phyloP scores from a whole-genome alignment of 163 green algal genomes.

The Coccomyxa subellipsoidea region DNA sequence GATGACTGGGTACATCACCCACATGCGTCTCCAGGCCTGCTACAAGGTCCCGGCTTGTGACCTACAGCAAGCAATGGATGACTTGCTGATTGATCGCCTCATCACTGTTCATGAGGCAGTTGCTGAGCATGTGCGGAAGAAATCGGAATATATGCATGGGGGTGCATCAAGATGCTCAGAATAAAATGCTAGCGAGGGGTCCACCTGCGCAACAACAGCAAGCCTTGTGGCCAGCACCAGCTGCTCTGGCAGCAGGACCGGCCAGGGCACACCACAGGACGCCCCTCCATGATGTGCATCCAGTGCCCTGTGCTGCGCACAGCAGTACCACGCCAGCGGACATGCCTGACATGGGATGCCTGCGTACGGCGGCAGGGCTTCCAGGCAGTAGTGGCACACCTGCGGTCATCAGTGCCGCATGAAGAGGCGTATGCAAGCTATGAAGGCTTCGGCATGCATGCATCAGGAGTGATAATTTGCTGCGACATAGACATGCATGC shows the following conservation, averaged over 20 bases:
- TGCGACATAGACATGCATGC: background rate
- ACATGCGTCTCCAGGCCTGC: background rate
- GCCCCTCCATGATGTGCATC: constrained; percentile 16
- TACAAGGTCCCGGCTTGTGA: background rate
- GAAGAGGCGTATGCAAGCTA: no score
- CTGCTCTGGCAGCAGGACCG: constrained; percentile 30
- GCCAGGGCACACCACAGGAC: constrained; percentile 37
- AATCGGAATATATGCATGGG: no score
- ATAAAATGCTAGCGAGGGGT: background rate
- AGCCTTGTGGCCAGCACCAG: constrained; percentile 25
- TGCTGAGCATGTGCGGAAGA: no score
- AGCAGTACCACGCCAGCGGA: constrained; percentile 34
- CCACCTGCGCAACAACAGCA: background rate
- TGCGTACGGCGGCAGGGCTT: background rate
- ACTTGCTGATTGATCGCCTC: no score
- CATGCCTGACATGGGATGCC: constrained; percentile 5
- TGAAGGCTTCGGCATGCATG: background rate
- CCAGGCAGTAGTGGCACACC: constrained; percentile 1
- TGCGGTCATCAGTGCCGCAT: background rate
- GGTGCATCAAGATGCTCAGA: no score
- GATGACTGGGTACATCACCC: background rate
- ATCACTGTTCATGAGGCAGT: no score
- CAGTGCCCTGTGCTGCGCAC: constrained; percentile 10
- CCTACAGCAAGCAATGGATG: no score
- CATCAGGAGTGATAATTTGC: background rate